Base-by-base conservation (phyloP, 2,329 filamentous ascomycete species). In the Anisogramma anomala region DNA sequence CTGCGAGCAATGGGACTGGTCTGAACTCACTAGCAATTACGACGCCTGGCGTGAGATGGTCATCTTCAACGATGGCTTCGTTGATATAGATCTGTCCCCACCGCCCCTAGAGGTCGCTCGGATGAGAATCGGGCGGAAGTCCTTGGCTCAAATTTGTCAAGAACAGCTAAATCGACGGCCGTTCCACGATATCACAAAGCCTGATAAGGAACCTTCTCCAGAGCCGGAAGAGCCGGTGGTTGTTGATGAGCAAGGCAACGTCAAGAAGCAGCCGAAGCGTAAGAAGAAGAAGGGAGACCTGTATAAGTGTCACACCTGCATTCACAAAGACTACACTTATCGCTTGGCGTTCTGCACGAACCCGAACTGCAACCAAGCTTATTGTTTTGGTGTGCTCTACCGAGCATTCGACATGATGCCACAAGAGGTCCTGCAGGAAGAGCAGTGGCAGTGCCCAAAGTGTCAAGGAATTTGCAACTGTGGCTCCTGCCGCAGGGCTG, bases 1-100 rank as follows among this genome's bases (percentile, higher is more conserved):
- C 88, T 86, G 85, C 37, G 88, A 98, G 57, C 91, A 96, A 57
- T 95, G 88, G 72, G 67, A 74, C 10, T 96, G 88, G 88, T 71
- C 77, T 31, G 77, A 87, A 11, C 67, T 98, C 9, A 68, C 77
- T 0, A 68, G 77, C 37, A 82, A 83, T 45, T 87, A 96, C 56
- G 88, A 94, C 48, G 64, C 65, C 3, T 98, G 89, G 86, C 76
- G 87, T 28, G 71, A 73, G 14, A 76, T 87, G 59, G 78, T 95
- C 23, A 77, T 93, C 37, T 70, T 77, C 36, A 77, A 84, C 48
- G 77, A 84, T 49, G 77, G 79, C 30, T 81, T 72, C 38, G 67
- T 80, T 15, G 77, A 81, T 43, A 68, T 75, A 3, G 66, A 79
- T 9, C 67, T 65, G 45, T 87, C 80, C 0, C 84, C 84, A 1